Conservation (phyloP, 345 rosid genomes). For the Salix suchowensis region DNA sequence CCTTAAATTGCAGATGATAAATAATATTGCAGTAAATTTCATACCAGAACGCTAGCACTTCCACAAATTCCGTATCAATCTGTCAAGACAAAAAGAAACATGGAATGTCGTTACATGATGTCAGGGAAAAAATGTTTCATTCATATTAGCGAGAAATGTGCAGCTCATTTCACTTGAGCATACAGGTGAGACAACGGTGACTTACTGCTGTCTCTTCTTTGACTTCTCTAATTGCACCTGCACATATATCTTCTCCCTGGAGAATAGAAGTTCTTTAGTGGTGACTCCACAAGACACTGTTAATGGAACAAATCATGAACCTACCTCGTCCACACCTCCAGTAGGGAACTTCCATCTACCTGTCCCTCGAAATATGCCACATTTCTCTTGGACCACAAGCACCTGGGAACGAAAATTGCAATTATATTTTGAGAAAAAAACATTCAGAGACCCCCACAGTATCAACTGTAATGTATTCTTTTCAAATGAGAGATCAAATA, state of each 20-base stretch:
- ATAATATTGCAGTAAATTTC: not conserved
- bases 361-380: slow-evolving; percentile 45
- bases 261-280: slow-evolving; percentile 3
- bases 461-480: not conserved
- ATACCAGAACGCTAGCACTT: slow-evolving; percentile 84
- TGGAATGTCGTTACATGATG: not conserved
- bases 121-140: not conserved
- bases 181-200: not conserved
- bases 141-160: not conserved
- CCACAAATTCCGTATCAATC: slow-evolving; percentile 72
- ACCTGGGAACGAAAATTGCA: slow-evolving; percentile 35
- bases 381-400: slow-evolving; percentile 77
- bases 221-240: slow-evolving; percentile 79
- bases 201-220: slow-evolving; percentile 95
- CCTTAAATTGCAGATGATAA: not conserved
- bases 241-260: slow-evolving; percentile 80
- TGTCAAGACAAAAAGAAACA: slow-evolving; percentile 27
- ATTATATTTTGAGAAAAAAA: not conserved
- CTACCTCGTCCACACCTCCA: slow-evolving; percentile 73
- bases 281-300: not conserved
- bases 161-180: not conserved
- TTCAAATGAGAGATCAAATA: not conserved
- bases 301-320: not conserved
- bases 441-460: not conserved
- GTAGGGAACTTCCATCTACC: slow-evolving; percentile 91